Evolutionary conservation across 2,329 filamentous ascomycete species (phyloP).

Genomic region (Raffaelea deltoideospora): DNA sequence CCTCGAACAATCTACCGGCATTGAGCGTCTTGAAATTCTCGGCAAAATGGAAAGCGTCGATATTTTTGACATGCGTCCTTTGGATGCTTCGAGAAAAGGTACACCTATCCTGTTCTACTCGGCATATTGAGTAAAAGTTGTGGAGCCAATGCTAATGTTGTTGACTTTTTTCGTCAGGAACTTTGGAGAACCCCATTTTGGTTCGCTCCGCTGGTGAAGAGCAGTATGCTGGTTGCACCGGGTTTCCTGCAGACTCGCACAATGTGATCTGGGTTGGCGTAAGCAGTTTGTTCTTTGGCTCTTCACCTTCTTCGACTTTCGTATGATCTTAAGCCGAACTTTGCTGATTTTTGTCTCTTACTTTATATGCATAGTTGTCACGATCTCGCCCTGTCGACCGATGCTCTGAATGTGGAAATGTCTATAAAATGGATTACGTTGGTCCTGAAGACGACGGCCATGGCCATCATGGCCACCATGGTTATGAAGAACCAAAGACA

Average conservation of each 20-base stretch:
- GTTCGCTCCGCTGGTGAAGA: constrained; percentile 89
- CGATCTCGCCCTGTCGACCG: constrained; percentile 84
- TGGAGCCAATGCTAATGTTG: too few relatives aligned
- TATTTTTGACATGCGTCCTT: constrained; percentile 94
- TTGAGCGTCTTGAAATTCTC: constrained; percentile 95
- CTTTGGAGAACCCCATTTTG: constrained; percentile 74
- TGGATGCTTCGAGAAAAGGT: constrained; percentile 83
- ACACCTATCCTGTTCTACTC: constrained; percentile 12
- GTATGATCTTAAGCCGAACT: too few relatives aligned
- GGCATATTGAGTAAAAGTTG: not conserved
- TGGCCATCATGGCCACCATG: constrained; percentile 34
- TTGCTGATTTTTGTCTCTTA: not conserved
- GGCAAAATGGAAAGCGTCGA: constrained; percentile 99
- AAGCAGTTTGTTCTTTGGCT: constrained; percentile 26
- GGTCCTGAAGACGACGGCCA: constrained; percentile 65
- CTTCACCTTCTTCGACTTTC: too few relatives aligned
- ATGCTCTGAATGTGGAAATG: constrained; percentile 91
- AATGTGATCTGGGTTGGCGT: constrained; percentile 80
- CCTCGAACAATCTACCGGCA: constrained; percentile 87
- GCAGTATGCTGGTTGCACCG: constrained; percentile 95
- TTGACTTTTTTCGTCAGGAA: constrained; percentile 44
- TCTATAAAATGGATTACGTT: constrained; percentile 96
- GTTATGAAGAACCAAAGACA: constrained; percentile 79
- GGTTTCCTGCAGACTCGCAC: constrained; percentile 85
- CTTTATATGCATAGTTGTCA: constrained; percentile 55